These are phyloP conservation scores for Mucor saturninus DNA, from an alignment of 371 early-diverging fungal genomes.

Conservation along the genomic window DNA sequence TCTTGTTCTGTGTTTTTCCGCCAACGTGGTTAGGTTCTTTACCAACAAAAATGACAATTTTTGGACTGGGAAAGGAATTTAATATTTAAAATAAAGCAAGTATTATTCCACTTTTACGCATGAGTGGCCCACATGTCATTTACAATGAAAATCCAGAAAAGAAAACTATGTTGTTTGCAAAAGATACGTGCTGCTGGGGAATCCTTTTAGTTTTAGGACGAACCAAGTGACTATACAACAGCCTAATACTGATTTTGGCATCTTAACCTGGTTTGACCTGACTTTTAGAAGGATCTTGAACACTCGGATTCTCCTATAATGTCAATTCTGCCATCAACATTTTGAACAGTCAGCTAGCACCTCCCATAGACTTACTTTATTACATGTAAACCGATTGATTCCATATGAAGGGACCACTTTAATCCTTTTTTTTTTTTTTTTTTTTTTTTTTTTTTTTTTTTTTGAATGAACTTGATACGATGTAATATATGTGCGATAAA, in stretches of 20 bases:
- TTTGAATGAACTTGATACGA: neutral
- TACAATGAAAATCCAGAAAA: slow-evolving; percentile 28
- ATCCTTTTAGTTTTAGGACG: slow-evolving; percentile 72
- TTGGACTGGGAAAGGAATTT: too few species aligned
- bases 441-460: neutral
- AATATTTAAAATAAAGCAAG: too few species aligned
- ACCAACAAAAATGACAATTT: slow-evolving; percentile 42
- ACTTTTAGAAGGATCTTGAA: slow-evolving; percentile 65
- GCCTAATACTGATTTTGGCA: slow-evolving; percentile 67
- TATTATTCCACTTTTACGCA: too few species aligned
- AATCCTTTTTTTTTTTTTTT: neutral
- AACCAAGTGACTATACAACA: slow-evolving; percentile 58
- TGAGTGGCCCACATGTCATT: too few species aligned
- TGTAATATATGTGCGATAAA: slow-evolving; percentile 34
- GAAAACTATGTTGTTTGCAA: slow-evolving; percentile 46
- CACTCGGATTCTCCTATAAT: slow-evolving; percentile 25
- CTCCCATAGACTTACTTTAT: too few species aligned
- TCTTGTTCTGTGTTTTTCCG: slow-evolving; percentile 47
- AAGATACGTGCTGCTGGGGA: slow-evolving; percentile 74
- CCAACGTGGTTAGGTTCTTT: slow-evolving; percentile 25
- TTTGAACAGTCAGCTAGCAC: too few species aligned
- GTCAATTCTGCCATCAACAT: too few species aligned
- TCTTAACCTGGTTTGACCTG: slow-evolving; percentile 66
- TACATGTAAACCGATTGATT: too few species aligned
- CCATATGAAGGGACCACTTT: too few species aligned